A percentile compares a stretch with the other conserved stretches of the same genome.
Evolutionary conservation across 2,329 filamentous ascomycete genomes (phyloP).

Genomic region (Diaporthe sp.): DNA sequence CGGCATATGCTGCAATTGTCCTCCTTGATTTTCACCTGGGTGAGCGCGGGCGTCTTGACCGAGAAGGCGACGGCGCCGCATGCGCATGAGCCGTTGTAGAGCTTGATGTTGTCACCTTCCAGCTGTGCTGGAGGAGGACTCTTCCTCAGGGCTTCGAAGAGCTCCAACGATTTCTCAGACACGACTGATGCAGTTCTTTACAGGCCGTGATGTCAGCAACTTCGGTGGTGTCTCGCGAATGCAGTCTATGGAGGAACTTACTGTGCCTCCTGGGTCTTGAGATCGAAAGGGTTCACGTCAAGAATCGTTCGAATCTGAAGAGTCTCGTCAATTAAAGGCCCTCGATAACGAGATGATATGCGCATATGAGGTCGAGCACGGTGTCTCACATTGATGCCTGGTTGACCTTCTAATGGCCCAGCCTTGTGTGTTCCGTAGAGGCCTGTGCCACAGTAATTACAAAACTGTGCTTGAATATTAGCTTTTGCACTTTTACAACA

Average conservation of each 20-base stretch:
- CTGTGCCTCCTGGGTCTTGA: slow-evolving; percentile 41
- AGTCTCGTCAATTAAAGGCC: neutral
- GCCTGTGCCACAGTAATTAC: slow-evolving; percentile 47
- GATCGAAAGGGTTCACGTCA: slow-evolving; percentile 46
- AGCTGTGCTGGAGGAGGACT: neutral
- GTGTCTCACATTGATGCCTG: slow-evolving; percentile 48
- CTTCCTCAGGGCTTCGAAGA: neutral
- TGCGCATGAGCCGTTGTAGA: slow-evolving; percentile 47
- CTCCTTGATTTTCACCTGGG: slow-evolving; percentile 59
- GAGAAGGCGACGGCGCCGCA: slow-evolving; percentile 47
- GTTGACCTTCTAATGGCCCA: slow-evolving; percentile 44
- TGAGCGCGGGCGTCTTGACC: slow-evolving; percentile 42
- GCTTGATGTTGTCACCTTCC: slow-evolving; percentile 15
- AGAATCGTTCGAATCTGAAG: slow-evolving; percentile 42
- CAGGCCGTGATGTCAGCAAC: neutral
- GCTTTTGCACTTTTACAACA: neutral
- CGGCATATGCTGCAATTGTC: slow-evolving; percentile 54
- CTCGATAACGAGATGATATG: accelerated
- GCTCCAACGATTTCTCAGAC: neutral
- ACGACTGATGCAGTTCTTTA: slow-evolving; percentile 23
- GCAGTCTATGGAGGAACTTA: neutral
- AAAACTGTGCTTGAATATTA: slow-evolving; percentile 45
- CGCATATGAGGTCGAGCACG: too few relatives aligned
- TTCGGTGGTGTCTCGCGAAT: too few relatives aligned
- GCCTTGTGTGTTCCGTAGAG: slow-evolving; percentile 46